Conservation (phyloP, 2,329 filamentous ascomycete species). For the Zelopaecilomyces penicillatus region DNA sequence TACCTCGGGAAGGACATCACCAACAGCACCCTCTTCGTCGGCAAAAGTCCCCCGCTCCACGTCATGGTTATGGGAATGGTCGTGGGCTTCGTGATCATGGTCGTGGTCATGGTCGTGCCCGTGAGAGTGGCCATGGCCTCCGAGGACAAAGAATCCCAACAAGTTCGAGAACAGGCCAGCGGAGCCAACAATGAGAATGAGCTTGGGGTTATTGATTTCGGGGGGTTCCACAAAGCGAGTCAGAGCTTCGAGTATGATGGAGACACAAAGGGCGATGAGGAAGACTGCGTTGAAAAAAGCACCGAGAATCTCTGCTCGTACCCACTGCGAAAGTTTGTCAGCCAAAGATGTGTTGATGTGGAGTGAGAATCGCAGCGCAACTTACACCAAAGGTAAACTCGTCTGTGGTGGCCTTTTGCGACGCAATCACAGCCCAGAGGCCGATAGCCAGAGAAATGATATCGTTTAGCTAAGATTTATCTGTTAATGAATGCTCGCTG, state of each 20-base stretch:
- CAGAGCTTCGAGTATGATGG: slow-evolving; percentile 91
- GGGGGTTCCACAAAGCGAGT: slow-evolving; percentile 88
- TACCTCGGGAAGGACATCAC: slow-evolving; percentile 55
- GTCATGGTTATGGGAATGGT: slow-evolving; percentile 20
- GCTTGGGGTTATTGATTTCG: slow-evolving; percentile 71
- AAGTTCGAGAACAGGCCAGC: slow-evolving; percentile 83
- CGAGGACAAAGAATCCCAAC: slow-evolving; percentile 80
- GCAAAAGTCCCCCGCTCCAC: slow-evolving; percentile 44
- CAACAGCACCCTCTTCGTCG: slow-evolving; percentile 50
- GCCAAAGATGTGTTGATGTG: not conserved
- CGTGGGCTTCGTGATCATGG: slow-evolving; percentile 29
- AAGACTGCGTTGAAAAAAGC: slow-evolving; percentile 97
- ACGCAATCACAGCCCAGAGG: slow-evolving; percentile 88
- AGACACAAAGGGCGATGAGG: slow-evolving; percentile 88
- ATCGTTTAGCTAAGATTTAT: slow-evolving; percentile 69
- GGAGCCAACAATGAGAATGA: slow-evolving; percentile 85
- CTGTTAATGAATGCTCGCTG: not conserved
- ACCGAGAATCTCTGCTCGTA: slow-evolving; percentile 92
- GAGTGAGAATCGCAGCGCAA: slow-evolving; percentile 11
- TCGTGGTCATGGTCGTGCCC: slow-evolving; percentile 48
- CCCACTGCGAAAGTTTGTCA: slow-evolving; percentile 53
- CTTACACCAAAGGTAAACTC: slow-evolving; percentile 90
- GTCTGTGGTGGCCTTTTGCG: slow-evolving; percentile 75
- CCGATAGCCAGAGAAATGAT: slow-evolving; percentile 90
- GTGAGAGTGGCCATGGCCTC: slow-evolving; percentile 84